Evolutionary conservation across 352 stramenopile species (phyloP), one percentile per base, ranked within the genome.

Genomic region (Globisporangium abappressorium): DNA sequence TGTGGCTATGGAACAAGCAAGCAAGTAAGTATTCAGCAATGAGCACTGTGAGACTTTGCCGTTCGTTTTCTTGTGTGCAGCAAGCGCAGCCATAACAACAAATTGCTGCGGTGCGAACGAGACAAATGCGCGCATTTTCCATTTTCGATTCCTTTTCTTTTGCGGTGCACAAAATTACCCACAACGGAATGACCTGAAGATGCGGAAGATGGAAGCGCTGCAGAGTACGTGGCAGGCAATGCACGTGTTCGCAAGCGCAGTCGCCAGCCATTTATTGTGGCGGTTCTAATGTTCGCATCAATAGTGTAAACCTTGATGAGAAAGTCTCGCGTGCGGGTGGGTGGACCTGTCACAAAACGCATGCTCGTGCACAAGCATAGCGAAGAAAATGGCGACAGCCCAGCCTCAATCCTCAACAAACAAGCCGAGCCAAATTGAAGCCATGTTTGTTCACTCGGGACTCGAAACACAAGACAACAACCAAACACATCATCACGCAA

Each of bases 191-290:
- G 34, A 11, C 4, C 7, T 38, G 34, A 12, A 38, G 0, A 38
- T 38, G 34, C 34, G 4, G 8, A 49, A n/a, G 14, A 11, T 51
- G 43, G 43, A 51, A 22, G 43, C 20, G 18, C 49, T 24, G 49
- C 7, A 18, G n/a, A 26, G 49, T 56, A 20, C n/a, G 8, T 26
- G 14, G 28, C 18, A 20, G 14, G 28, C 18, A 20, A 20, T n/a
- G 36, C 36, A 5, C n/a, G 18, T 41, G 54, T 20, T 34, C 54
- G 54, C 18, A 26, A 26, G 54, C 28, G 28, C 54, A 59, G 26
- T 59, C 54, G 54, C 54, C 54, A 59, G 43, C 2, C 43, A 51
- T 51, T 15, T 43, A 49, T 46, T 46, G 38, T 20, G 38, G 41
- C 15, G 14, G 11, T 51, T 20, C 18, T 22, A 7, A 51, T 24